Conservation (phyloP, 2,329 filamentous ascomycete species). For the Parascedosporium putredinis region DNA sequence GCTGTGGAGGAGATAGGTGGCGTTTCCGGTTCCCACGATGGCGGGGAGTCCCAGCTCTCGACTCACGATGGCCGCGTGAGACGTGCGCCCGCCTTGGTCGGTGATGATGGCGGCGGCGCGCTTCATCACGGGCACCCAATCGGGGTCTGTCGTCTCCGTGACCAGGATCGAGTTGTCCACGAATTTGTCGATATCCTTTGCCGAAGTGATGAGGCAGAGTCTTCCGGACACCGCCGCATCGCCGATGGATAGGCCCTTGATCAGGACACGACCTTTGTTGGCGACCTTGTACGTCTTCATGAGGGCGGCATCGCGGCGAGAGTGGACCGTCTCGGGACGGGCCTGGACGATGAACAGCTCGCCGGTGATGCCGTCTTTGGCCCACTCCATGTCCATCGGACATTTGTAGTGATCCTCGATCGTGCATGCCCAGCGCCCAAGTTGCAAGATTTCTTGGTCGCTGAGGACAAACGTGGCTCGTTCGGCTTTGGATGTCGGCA, state of each 20-base stretch:
- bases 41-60: conserved; percentile 27
- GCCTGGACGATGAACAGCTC: conserved; percentile 26
- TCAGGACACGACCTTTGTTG: conserved; percentile 18
- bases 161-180: conserved; percentile 23
- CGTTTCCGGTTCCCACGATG: conserved; percentile 24
- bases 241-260: conserved; percentile 22
- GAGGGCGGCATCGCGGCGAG: conserved; percentile 18
- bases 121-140: conserved; percentile 29
- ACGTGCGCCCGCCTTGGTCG: conserved; percentile 26
- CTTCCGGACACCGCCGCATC: conserved; percentile 22
- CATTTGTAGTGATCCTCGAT: conserved; percentile 25
- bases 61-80: conserved; percentile 29
- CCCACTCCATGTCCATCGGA: conserved; percentile 29
- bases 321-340: conserved; percentile 26
- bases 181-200: conserved; percentile 22
- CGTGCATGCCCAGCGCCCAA: conserved; percentile 23
- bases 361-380: conserved; percentile 20
- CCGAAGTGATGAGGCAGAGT: conserved; percentile 21
- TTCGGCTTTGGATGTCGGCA: conserved; percentile 25
- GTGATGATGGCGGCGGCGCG: conserved; percentile 24
- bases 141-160: conserved; percentile 24
- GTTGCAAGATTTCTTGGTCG: conserved; percentile 23
- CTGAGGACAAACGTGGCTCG: conserved; percentile 20
- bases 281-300: conserved; percentile 23
- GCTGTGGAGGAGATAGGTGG: conserved; percentile 24